Evolutionary conservation across 169 alveolate species (phyloP), one percentile per base, ranked within the genome.

Genomic region (Plasmodium billcollinsi): DNA sequence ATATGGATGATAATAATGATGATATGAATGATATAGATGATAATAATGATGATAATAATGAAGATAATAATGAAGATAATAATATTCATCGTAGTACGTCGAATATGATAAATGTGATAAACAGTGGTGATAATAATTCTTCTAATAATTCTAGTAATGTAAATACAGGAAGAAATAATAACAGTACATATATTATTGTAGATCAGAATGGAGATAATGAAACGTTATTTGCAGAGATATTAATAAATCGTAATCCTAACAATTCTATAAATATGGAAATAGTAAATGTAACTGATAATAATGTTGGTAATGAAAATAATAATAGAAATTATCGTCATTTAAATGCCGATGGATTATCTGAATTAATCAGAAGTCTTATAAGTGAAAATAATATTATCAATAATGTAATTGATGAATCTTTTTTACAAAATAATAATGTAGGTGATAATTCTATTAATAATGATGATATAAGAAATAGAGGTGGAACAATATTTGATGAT

Each of bases 181-280:
- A 39, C 14, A 74, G 62, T 52, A 75, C 88, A n/a, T 75, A 75
- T 54, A 75, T 75, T 3, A 75, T 75, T 12, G 88, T 75, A 7
- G 88, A 75, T 50, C 75, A 75, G 18, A 75, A 75, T 18, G 74
- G 88, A 12, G 88, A 75, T 11, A 75, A 75, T 33, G 88, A 75
- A 75, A 75, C 88, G 1, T 39, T 78, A 18, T 78, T 78, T 58
- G 76, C 89, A 5, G 89, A 78, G 39, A 78, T 78, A 49, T 50
- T 78, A 52, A 67, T 65, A 12, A 78, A 71, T 24, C 15, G 78
- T 20, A 66, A 67, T 26, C 72, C 63, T 12, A 69, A 66, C 11
- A 66, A 78, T 58, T 65, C 76, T 14, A 78, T 65, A 29, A 52
- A 65, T 59, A 78, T 63, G 78, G 89, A 78, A 47, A 78, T 78